Conservation (phyloP, 371 early-diverging fungal species). For the Mycotypha africana region DNA sequence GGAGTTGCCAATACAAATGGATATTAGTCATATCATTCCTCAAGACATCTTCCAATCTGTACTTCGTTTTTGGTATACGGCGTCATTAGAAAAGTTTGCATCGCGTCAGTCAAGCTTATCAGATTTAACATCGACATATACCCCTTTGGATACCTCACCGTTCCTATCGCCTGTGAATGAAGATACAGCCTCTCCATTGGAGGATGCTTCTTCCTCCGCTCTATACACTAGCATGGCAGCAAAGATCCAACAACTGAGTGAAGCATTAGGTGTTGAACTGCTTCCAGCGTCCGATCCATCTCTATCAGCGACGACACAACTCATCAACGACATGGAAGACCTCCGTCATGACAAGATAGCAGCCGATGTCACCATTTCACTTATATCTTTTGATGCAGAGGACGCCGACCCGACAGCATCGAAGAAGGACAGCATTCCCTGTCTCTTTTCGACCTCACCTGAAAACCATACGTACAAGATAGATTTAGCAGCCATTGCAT, state of each 20-base stretch:
- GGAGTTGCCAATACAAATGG: slow-evolving; percentile 3
- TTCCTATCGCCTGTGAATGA: too few relatives aligned
- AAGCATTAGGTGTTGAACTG: too few relatives aligned
- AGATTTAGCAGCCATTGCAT: slow-evolving; percentile 3
- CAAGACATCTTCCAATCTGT: slow-evolving; percentile 14
- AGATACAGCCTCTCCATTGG: too few relatives aligned
- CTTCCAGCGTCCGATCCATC: slow-evolving; percentile 7
- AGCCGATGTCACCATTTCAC: slow-evolving; percentile 23
- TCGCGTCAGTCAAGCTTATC: slow-evolving; percentile 10
- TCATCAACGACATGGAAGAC: slow-evolving; percentile 19
- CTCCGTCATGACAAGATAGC: slow-evolving; percentile 21
- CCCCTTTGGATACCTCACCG: slow-evolving; percentile 1
- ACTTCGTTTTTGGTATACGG: slow-evolving; percentile 43
- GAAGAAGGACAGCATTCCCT: slow-evolving; percentile 1
- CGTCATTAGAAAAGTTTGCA: slow-evolving; percentile 13
- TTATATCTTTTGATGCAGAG: too few relatives aligned
- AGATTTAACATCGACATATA: slow-evolving; percentile 2
- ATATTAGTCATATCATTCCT: slow-evolving; percentile 18
- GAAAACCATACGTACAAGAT: slow-evolving; percentile 5
- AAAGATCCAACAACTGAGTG: too few relatives aligned
- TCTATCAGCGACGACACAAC: too few relatives aligned
- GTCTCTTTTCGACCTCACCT: slow-evolving; percentile 5
- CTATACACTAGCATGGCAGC: too few relatives aligned
- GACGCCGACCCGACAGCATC: too few relatives aligned
- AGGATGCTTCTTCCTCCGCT: too few relatives aligned